phyloP scores from a whole-genome alignment of 73 alveolate genomes.

The Tetrahymena thermophila region DNA sequence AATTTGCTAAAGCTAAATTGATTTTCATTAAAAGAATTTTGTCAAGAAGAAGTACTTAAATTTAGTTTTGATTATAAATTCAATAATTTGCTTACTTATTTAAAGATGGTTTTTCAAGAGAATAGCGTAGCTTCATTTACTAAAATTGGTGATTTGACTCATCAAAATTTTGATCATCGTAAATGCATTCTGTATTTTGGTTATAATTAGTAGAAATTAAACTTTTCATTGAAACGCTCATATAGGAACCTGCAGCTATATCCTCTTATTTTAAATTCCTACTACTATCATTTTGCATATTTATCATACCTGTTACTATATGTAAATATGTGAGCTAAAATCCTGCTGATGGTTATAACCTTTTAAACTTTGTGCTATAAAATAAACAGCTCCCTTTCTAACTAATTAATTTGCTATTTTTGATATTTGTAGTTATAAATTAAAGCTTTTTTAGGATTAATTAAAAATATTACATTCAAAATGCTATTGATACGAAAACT shows the following conservation, averaged over 20 bases:
- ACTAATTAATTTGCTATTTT: background rate
- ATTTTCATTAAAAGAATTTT: background rate
- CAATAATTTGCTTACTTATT: background rate
- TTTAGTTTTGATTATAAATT: background rate
- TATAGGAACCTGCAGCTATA: background rate
- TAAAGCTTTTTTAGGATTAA: background rate
- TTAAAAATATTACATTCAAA: background rate
- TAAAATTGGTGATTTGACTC: background rate
- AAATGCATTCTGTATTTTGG: background rate
- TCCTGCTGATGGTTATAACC: background rate
- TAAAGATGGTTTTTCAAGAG: background rate
- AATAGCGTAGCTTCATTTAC: background rate
- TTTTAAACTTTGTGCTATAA: too few relatives aligned
- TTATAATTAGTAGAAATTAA: background rate
- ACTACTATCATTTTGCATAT: background rate
- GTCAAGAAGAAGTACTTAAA: background rate
- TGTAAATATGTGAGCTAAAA: background rate
- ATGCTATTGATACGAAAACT: background rate
- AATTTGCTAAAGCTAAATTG: background rate
- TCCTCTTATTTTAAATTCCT: background rate
- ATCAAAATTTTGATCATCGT: background rate
- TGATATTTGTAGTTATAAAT: background rate
- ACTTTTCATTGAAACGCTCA: background rate
- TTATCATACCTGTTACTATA: background rate
- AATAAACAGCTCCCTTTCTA: background rate